Percentiles rank a stretch among this genome's conserved stretches.
Conservation (phyloP, 179 eudicot genomes). For the Actinidia chinensis region DNA sequence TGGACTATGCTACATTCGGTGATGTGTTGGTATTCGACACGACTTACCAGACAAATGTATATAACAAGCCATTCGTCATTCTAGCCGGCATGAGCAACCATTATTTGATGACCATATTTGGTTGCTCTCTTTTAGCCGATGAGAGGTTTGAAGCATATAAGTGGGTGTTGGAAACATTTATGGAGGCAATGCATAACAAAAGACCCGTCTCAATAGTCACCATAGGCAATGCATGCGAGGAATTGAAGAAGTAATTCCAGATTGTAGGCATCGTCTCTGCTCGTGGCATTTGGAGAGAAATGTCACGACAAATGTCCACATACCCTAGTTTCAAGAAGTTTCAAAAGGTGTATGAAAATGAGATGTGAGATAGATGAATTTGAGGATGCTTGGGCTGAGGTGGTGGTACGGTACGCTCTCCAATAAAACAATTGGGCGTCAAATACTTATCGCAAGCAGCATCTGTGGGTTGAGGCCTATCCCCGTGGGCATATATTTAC, state of each 20-base stretch:
- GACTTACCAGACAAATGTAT: slow-evolving; percentile 4
- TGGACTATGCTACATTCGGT: slow-evolving; percentile 4
- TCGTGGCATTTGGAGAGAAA: slow-evolving; percentile 6
- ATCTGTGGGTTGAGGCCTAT: neutral
- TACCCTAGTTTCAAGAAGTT: neutral
- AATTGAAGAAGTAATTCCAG: neutral
- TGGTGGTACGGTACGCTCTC: neutral
- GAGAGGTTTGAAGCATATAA: neutral
- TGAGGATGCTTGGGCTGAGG: neutral
- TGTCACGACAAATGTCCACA: neutral
- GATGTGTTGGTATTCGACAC: slow-evolving; percentile 15
- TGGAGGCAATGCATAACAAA: neutral
- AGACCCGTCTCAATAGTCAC: neutral
- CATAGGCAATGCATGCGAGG: neutral
- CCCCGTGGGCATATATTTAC: neutral
- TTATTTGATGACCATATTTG: neutral
- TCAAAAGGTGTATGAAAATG: neutral
- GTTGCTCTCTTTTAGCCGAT: neutral
- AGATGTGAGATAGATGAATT: neutral
- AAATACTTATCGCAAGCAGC: neutral
- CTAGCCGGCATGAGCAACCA: slow-evolving; percentile 3
- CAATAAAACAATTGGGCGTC: neutral
- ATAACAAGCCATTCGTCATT: slow-evolving; percentile 11
- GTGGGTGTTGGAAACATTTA: neutral
- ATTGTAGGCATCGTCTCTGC: neutral